Percentiles rank a stretch among this genome's conserved stretches.
These are phyloP conservation scores for Parsonsia alboflavescens DNA, from an alignment of 257 asterid species.

Conservation along the genomic window DNA sequence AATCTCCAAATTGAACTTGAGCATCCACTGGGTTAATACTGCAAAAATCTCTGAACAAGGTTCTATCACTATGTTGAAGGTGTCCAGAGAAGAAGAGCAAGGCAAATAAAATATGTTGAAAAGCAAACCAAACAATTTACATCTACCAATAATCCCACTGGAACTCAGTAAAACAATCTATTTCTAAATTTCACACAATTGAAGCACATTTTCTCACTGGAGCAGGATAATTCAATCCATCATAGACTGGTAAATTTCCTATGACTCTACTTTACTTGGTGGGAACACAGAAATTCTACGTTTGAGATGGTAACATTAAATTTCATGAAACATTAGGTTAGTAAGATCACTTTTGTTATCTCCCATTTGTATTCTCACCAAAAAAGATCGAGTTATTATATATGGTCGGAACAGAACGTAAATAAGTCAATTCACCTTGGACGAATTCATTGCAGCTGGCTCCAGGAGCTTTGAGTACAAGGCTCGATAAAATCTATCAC, in stretches of 20 bases:
- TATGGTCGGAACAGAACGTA: background rate
- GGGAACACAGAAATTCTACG: background rate
- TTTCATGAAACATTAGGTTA: background rate
- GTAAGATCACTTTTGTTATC: background rate
- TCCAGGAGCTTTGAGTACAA: slow-evolving; percentile 86
- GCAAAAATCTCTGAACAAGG: background rate
- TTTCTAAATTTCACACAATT: background rate
- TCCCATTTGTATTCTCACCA: background rate
- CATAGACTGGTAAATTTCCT: background rate
- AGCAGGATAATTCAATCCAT: background rate
- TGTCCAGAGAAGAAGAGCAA: slow-evolving; percentile 5
- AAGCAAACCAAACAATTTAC: background rate
- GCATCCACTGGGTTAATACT: slow-evolving; percentile 1
- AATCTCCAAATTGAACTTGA: background rate
- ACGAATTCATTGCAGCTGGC: slow-evolving; percentile 95
- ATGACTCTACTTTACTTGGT: background rate
- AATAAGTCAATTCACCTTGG: slow-evolving; percentile 48
- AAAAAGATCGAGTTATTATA: background rate
- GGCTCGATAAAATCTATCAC: slow-evolving; percentile 95
- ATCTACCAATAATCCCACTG: background rate
- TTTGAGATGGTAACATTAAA: background rate
- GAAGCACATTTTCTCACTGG: background rate
- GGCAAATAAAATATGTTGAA: background rate
- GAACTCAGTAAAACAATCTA: background rate
- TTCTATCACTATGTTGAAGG: slow-evolving; percentile 1